Conservation (phyloP, 306 rosid genomes). For the Citrullus colocynthis region DNA sequence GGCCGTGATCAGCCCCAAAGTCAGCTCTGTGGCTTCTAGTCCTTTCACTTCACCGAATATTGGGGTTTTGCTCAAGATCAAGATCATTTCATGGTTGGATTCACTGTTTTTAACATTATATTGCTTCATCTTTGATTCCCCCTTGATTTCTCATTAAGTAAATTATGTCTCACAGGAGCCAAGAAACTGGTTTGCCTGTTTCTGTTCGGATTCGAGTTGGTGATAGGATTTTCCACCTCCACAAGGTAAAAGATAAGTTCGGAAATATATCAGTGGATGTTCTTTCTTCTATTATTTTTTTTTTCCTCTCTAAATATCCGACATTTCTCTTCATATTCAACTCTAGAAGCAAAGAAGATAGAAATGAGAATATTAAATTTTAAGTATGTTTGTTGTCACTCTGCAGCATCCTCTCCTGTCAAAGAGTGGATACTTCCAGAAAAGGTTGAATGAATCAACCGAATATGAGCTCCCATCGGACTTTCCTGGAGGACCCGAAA, state of each 20-base stretch:
- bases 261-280: not conserved
- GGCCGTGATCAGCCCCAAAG: slow-evolving; percentile 44
- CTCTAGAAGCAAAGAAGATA: not conserved
- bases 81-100: slow-evolving; percentile 69
- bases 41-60: slow-evolving; percentile 75
- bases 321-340: not conserved
- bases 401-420: slow-evolving; percentile 56
- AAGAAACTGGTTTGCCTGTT: slow-evolving; percentile 80
- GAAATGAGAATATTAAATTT: not conserved
- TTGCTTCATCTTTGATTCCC: not conserved
- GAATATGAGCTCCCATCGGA: slow-evolving; percentile 57
- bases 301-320: not conserved
- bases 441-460: slow-evolving; percentile 28
- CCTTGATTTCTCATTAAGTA: not conserved
- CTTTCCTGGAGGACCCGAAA: slow-evolving; percentile 80
- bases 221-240: slow-evolving; percentile 50
- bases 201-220: slow-evolving; percentile 43
- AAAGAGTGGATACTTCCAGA: slow-evolving; percentile 79
- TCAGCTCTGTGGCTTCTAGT: slow-evolving; percentile 40
- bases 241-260: slow-evolving; percentile 34
- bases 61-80: slow-evolving; percentile 72
- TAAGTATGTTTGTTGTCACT: not conserved
- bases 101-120: not conserved
- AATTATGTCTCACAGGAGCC: slow-evolving; percentile 58
- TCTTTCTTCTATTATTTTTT: not conserved